Percentiles rank a stretch among this genome's conserved stretches.
These are phyloP conservation scores for Russula ochroleuca DNA, from an alignment of 768 basidiomycete species.

Conservation along the genomic window DNA sequence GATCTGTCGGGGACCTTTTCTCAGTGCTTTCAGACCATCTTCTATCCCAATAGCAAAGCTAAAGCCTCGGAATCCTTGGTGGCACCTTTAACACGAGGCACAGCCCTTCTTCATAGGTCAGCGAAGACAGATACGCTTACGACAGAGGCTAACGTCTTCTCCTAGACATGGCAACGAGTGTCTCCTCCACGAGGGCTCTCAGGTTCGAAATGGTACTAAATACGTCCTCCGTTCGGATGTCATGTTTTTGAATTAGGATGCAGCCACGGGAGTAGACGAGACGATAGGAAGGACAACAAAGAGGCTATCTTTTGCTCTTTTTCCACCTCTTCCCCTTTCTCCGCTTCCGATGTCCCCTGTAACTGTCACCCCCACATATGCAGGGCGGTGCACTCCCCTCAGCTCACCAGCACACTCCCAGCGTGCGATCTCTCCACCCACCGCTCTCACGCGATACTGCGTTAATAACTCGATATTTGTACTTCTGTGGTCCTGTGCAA, in stretches of 20 bases:
- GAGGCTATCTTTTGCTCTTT: too few relatives aligned
- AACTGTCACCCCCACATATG: too few relatives aligned
- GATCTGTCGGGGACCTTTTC: not conserved
- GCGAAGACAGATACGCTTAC: constrained; percentile 19
- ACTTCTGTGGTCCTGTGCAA: constrained; percentile 98
- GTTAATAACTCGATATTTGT: constrained; percentile 98
- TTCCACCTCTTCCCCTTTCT: too few relatives aligned
- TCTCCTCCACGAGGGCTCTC: constrained; percentile 66
- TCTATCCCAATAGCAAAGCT: constrained; percentile 56
- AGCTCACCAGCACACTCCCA: too few relatives aligned
- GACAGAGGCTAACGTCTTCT: not conserved
- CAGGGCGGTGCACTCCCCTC: too few relatives aligned
- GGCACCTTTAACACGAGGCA: constrained; percentile 55
- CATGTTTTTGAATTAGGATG: constrained; percentile 51
- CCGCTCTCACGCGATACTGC: constrained; percentile 42
- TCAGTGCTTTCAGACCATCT: constrained; percentile 50
- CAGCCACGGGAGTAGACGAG: not conserved
- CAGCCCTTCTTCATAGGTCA: constrained; percentile 62
- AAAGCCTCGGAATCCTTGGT: constrained; percentile 47
- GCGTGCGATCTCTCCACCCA: too few relatives aligned
- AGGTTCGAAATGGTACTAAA: constrained; percentile 58
- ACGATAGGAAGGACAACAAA: too few relatives aligned
- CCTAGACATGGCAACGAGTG: constrained; percentile 67
- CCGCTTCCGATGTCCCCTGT: too few relatives aligned
- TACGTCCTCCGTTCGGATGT: constrained; percentile 70